Evolutionary conservation across 805 yeast genomes (phyloP).

Genomic region (Vanderwaltozyma verrucispora): DNA sequence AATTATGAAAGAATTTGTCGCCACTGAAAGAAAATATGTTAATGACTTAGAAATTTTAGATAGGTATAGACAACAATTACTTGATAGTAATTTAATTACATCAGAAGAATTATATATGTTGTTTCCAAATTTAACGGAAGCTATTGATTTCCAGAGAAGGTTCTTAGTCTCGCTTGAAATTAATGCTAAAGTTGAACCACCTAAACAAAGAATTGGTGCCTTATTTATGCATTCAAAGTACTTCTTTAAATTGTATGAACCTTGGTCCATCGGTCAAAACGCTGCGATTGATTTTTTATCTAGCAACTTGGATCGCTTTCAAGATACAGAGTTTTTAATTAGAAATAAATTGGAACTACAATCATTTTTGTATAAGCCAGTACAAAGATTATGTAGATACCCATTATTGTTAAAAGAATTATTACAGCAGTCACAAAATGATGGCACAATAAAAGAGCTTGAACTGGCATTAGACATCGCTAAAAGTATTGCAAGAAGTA

Average conservation of each 20-base stretch:
- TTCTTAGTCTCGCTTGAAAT: constrained; percentile 83
- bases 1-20: constrained; percentile 74
- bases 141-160: constrained; percentile 87
- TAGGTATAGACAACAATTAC: constrained; percentile 57
- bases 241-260: constrained; percentile 82
- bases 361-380: constrained; percentile 83
- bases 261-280: constrained; percentile 87
- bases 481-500: constrained; percentile 74
- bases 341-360: constrained; percentile 86
- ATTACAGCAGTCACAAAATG: constrained; percentile 26
- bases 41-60: constrained; percentile 75
- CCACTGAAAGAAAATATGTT: constrained; percentile 87
- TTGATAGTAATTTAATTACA: constrained; percentile 54
- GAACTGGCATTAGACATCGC: constrained; percentile 60
- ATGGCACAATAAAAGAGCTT: constrained; percentile 41
- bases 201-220: constrained; percentile 79
- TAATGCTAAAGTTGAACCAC: constrained; percentile 63
- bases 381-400: constrained; percentile 92
- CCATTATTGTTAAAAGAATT: constrained; percentile 75
- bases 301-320: constrained; percentile 33
- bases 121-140: constrained; percentile 75
- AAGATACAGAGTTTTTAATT: constrained; percentile 52
- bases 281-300: constrained; percentile 75
- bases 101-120: constrained; percentile 71
- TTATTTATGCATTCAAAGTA: constrained; percentile 76